Base-by-base conservation (phyloP, 805 yeast species). In the Myxozyma melibiosi region DNA sequence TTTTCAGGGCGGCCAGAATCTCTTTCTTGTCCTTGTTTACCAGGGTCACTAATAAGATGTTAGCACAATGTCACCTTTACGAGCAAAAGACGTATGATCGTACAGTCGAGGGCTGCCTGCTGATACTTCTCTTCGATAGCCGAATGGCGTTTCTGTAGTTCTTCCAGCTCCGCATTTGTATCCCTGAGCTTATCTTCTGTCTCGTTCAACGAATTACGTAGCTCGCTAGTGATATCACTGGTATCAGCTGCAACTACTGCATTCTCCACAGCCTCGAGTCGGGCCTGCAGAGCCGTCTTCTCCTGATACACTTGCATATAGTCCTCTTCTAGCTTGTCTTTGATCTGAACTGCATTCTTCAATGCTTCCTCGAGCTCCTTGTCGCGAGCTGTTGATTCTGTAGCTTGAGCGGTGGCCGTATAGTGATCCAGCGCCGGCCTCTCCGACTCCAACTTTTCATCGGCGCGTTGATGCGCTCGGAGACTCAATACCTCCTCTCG, bases 11-110 rank as follows among this genome's bases (percentile, higher is more conserved):
- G 6, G 48, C 25, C 6, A 58, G 41, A 11, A 46, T 31, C 14
- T 51, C 53, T 30, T 43, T 47, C 47, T 55, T 47, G 44, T 55
- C 60, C 44, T 58, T 44, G 28, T 33, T 61, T 9, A 58, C 52
- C 4, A 55, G 43, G 34, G n/a, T 38, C 41, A 44, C 55, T 51
- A 44, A 24, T 14, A n/a, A 13, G 14, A n/a, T n/a, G 43, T 39
- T 22, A 39, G 43, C n/a, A 39, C 24, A 11, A 7, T 9, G 14
- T 18, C 13, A 18, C 6, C 6, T 5, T 18, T 14, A 4, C 4
- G 20, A 13, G 27, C n/a, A 14, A 16, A 20, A 5, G 18, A 9
- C 37, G 39, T 27, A 39, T 6, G 30, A 16, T 39, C 58, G 6
- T 35, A 51, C 53, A 46, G n/a, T 56, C 53, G 11, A 39, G 2